Evolutionary conservation across 768 basidiomycete species (phyloP).

Genomic region (Mycena albidolilacea): DNA sequence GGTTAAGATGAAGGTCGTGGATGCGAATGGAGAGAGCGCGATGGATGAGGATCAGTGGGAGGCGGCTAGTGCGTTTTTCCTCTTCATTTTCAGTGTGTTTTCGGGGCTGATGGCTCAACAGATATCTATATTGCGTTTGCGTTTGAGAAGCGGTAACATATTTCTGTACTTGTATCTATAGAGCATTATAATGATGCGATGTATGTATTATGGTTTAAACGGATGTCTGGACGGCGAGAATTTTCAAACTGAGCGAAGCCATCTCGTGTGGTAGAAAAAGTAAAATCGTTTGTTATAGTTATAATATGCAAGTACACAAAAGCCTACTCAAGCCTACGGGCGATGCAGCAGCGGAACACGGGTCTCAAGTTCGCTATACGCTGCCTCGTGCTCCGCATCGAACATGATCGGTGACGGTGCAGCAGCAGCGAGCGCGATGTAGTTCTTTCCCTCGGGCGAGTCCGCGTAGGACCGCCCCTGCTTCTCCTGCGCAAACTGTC

Average conservation of each 20-base stretch:
- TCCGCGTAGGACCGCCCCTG: conserved; percentile 32
- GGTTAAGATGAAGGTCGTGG: conserved; percentile 93
- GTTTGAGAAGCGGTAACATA: conserved; percentile 75
- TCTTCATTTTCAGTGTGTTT: conserved; percentile 6
- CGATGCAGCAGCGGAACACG: conserved; percentile 41
- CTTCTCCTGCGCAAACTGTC: conserved; percentile 60
- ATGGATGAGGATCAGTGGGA: conserved; percentile 99
- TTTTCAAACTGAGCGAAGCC: background rate
- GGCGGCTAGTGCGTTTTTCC: conserved; percentile 89
- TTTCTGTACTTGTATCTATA: conserved; percentile 20
- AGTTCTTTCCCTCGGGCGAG: conserved; percentile 39
- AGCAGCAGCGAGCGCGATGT: conserved; percentile 45
- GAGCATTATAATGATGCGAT: conserved; percentile 14
- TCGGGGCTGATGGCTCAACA: conserved; percentile 49
- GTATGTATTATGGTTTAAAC: background rate
- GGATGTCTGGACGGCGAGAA: too few species aligned
- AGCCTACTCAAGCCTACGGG: background rate
- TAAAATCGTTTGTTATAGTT: conserved; percentile 6
- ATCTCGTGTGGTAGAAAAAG: background rate
- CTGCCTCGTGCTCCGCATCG: conserved; percentile 36
- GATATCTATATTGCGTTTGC: conserved; percentile 97
- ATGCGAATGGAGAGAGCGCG: conserved; percentile 86
- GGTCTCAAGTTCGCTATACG: conserved; percentile 40
- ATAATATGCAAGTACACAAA: background rate
- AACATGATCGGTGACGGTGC: conserved; percentile 35